Evolutionary conservation across 805 yeast species (phyloP).

Genomic region (Saccharomyces paradoxus): DNA sequence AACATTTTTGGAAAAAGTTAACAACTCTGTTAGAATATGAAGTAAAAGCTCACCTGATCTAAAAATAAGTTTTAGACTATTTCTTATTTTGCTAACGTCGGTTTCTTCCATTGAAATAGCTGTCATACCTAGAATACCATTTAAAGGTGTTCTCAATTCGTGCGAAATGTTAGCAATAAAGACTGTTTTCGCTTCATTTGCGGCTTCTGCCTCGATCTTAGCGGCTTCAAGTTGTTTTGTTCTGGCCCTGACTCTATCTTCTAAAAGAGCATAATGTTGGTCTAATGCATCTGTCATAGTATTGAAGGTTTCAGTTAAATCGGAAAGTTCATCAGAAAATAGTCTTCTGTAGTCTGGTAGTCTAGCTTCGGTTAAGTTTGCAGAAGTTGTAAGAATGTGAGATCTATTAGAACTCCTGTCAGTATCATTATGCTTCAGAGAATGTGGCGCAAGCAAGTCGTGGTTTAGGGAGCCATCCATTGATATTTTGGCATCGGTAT

Average conservation of each 20-base stretch:
- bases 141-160: conserved; percentile 89
- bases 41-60: conserved; percentile 84
- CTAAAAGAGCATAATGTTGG: conserved; percentile 73
- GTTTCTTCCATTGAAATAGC: conserved; percentile 86
- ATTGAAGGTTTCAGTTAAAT: conserved; percentile 80
- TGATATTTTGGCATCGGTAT: neutral
- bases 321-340: conserved; percentile 78
- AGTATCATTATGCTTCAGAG: conserved; percentile 6
- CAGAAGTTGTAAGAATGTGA: conserved; percentile 23
- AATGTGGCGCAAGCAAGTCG: conserved; percentile 2
- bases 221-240: conserved; percentile 86
- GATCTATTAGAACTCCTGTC: conserved; percentile 14
- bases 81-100: conserved; percentile 58
- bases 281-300: conserved; percentile 85
- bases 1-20: conserved; percentile 86
- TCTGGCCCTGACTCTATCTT: conserved; percentile 78
- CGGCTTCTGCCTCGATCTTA: conserved; percentile 82
- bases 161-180: conserved; percentile 89
- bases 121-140: conserved; percentile 94
- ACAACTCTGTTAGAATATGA: conserved; percentile 81
- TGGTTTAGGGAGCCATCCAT: conserved; percentile 11
- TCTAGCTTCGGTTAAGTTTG: conserved; percentile 32
- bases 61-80: conserved; percentile 72
- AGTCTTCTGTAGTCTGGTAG: conserved; percentile 43
- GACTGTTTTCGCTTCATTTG: conserved; percentile 93